A percentile compares a stretch with the other conserved stretches of the same genome.
Evolutionary conservation across 352 stramenopile genomes (phyloP).

Genomic region (Globisporangium yorkense): DNA sequence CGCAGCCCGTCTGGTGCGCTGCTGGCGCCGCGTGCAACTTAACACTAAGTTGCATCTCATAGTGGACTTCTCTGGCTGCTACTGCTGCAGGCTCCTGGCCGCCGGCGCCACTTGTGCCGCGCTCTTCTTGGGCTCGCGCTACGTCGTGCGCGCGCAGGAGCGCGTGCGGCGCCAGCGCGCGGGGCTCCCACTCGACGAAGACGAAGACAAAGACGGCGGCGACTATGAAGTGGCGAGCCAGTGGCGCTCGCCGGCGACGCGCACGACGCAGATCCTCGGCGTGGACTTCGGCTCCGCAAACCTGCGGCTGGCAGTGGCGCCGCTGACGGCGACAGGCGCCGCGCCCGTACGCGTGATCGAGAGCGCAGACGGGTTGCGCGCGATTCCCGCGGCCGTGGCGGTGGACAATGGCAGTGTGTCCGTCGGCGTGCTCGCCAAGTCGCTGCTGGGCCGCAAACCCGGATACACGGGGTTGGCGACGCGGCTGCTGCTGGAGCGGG

Average conservation of each 20-base stretch:
- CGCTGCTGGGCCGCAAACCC: conserved; percentile 46
- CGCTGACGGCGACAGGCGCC: conserved; percentile 12
- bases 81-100: conserved; percentile 24
- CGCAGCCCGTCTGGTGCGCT: conserved; percentile 39
- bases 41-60: too few species aligned
- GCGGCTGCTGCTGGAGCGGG: conserved; percentile 32
- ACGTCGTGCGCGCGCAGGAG: conserved; percentile 53
- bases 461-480: conserved; percentile 49
- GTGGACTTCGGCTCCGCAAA: conserved; percentile 53
- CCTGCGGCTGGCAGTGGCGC: conserved; percentile 38
- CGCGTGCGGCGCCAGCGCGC: conserved; percentile 36
- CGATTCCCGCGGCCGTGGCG: conserved; percentile 47
- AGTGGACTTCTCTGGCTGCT: not conserved
- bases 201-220: conserved; percentile 14
- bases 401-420: conserved; percentile 53
- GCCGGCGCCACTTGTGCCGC: conserved; percentile 34
- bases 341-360: conserved; percentile 39
- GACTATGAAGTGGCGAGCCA: not conserved
- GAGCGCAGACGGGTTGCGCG: conserved; percentile 45
- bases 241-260: not conserved
- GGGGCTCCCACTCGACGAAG: conserved; percentile 38
- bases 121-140: conserved; percentile 49
- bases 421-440: conserved; percentile 40
- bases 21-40: not conserved
- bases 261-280: conserved; percentile 34